Base-by-base conservation (phyloP, 345 rosid genomes). In the Citrus unshiu region DNA sequence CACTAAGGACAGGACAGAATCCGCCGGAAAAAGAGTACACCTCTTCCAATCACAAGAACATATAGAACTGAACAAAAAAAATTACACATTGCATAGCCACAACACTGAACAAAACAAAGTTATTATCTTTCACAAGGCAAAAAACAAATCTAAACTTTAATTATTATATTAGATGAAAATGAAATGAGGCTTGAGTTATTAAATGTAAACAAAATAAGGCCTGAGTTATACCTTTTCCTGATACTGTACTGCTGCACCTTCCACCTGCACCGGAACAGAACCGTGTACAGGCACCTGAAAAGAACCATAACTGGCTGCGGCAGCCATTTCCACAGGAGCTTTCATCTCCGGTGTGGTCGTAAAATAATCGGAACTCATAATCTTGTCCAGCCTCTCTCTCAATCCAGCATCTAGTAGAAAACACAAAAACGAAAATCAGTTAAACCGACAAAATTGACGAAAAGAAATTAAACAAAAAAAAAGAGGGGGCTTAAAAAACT, bases 311-410 rank as follows among this genome's bases (percentile, higher is more conserved):
- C 82, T 91, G 34, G 88, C 94, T 3, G 93, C 93, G 2, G 90
- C 95, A 25, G 95, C 97, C 74, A 92, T 87, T 76, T 93, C 99
- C 24, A 90, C 97, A 0, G 97, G 91, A 46, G 92, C 92, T 84
- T 89, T 92, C 90, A 93, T 91, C 89, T 91, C 98, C 2, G 99
- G 99, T 0, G 92, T 83, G 5, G 89, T 89, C 13, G 93, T 93
- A 57, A 93, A 89, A 77, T 96, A 96, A 79, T 96, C 93, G 3
- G 94, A 96, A 58, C 85, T 89, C 98, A 93, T 92, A 58, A 96
- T 96, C 88, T 90, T 93, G 59, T 89, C 79, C 82, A 96, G 87
- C 81, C 83, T 93, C 86, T 93, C 91, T 70, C 93, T 88, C 88
- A 94, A 79, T 46, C 81, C 89, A 29, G 93, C 91, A 89, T 94